Percentiles rank a stretch among this genome's conserved stretches.
Evolutionary conservation across 2,329 filamentous ascomycete genomes (phyloP).

Genomic region (Penicillium sclerotigenum): DNA sequence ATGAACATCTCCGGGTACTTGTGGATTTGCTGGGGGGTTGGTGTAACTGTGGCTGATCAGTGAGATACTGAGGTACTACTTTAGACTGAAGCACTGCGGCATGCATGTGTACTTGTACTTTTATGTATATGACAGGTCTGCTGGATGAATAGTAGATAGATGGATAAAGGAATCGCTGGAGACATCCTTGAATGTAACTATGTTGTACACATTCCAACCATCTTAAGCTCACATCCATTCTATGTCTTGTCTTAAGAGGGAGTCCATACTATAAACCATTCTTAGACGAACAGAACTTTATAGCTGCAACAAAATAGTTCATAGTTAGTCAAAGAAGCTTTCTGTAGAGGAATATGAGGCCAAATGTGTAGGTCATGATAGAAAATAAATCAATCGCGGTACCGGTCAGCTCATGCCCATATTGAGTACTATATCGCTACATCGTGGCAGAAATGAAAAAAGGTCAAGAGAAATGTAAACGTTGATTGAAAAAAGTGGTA

Average conservation of each 20-base stretch:
- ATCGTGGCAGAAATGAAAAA: conserved; percentile 12
- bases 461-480: conserved; percentile 3
- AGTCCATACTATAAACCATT: not conserved
- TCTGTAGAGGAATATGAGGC: not conserved
- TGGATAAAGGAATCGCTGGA: not conserved
- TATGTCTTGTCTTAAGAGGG: not conserved
- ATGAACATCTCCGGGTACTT: conserved; percentile 11
- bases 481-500: conserved; percentile 8
- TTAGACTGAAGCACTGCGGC: not conserved
- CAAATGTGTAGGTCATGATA: not conserved
- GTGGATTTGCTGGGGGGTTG: conserved; percentile 1
- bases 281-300: not conserved
- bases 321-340: not conserved
- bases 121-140: not conserved
- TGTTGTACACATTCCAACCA: not conserved
- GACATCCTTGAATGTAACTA: not conserved
- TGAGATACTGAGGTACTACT: conserved; percentile 4
- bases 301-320: not conserved
- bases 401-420: conserved; percentile 10
- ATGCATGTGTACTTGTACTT: conserved; percentile 5
- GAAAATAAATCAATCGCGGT: conserved; percentile 2
- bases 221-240: not conserved
- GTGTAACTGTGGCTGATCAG: conserved; percentile 17
- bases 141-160: not conserved
- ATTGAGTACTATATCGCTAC: conserved; percentile 21